Conservation (phyloP, 1,284 basidiomycete species). For the Dichomitus squalens region DNA sequence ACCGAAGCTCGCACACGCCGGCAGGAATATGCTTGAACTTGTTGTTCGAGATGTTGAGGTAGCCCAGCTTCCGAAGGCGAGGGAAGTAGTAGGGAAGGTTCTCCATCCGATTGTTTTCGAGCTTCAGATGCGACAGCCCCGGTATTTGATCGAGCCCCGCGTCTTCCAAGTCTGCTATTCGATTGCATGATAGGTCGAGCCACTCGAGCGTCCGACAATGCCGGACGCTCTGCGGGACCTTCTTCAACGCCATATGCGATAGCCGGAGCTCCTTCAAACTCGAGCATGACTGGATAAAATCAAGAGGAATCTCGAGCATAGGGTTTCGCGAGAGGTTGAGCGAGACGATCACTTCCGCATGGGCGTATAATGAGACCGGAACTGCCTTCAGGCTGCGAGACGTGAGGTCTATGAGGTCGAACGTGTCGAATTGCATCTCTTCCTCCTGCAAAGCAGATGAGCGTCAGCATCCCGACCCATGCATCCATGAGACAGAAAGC, state of each 20-base stretch:
- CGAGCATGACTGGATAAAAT: constrained; percentile 93
- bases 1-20: constrained; percentile 76
- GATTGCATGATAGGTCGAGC: constrained; percentile 92
- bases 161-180: constrained; percentile 89
- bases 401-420: constrained; percentile 85
- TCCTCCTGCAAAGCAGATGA: constrained; percentile 51
- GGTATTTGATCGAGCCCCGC: constrained; percentile 81
- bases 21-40: constrained; percentile 84
- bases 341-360: constrained; percentile 85
- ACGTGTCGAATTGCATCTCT: constrained; percentile 74
- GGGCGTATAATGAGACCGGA: constrained; percentile 86
- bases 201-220: constrained; percentile 78
- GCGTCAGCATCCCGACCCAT: not conserved
- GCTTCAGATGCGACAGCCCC: constrained; percentile 73
- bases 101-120: constrained; percentile 94
- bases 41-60: constrained; percentile 97
- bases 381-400: constrained; percentile 87
- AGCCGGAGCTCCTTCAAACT: constrained; percentile 86
- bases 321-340: constrained; percentile 95
- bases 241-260: constrained; percentile 94
- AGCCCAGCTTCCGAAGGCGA: constrained; percentile 70
- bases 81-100: constrained; percentile 87
- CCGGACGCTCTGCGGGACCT: constrained; percentile 85
- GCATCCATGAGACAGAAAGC: constrained; percentile 29
- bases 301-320: constrained; percentile 94